Conservation (phyloP, 208 protist genomes). For the Leptomonas pyrrhocoris region DNA sequence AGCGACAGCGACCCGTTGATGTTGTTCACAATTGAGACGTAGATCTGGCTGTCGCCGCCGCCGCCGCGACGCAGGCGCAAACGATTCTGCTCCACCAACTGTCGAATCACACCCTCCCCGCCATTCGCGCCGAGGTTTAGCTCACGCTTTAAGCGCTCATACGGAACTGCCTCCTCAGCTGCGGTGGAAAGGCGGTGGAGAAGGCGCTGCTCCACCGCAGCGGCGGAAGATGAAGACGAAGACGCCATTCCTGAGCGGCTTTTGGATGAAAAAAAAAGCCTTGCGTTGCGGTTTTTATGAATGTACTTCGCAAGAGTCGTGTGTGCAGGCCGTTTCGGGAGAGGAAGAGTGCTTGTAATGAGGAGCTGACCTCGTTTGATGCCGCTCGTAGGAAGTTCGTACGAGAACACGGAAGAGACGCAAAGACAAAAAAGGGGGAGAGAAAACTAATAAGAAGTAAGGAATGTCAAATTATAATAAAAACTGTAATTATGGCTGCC, state of each 20-base stretch:
- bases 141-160: conserved; percentile 54
- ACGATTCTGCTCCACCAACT: conserved; percentile 54
- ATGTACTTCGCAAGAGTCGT: too few species aligned
- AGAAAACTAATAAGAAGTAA: conserved; percentile 1
- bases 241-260: too few species aligned
- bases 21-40: conserved; percentile 59
- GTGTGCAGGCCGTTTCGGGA: too few species aligned
- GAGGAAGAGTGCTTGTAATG: too few species aligned
- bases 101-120: conserved; percentile 54
- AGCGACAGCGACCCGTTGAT: conserved; percentile 63
- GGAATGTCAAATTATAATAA: too few species aligned
- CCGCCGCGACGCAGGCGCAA: conserved; percentile 52
- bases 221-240: background rate
- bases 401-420: too few species aligned
- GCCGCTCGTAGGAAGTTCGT: background rate
- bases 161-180: conserved; percentile 49
- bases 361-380: too few species aligned
- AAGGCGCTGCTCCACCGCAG: conserved; percentile 46
- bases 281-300: too few species aligned
- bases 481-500: background rate
- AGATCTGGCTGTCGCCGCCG: conserved; percentile 42
- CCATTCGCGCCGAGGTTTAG: conserved; percentile 38
- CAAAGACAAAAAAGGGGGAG: background rate
- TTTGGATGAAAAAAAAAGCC: too few species aligned
- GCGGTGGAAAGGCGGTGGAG: conserved; percentile 38